phyloP scores from a whole-genome alignment of 2,329 filamentous ascomycete genomes.

The Pseudogymnoascus sp. region DNA sequence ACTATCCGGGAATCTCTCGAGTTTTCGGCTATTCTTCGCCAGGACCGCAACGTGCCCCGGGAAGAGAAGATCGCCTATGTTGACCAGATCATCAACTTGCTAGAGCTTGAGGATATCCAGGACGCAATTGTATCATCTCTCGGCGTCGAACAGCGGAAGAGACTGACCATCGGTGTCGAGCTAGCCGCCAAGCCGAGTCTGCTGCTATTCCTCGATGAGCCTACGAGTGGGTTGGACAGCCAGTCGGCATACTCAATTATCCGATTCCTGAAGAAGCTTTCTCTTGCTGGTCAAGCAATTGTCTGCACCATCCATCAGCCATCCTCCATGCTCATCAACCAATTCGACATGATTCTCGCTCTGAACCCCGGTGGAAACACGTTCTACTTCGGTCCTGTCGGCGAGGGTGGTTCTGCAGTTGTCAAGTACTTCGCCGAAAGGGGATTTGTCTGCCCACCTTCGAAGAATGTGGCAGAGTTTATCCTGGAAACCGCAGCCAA shows the following conservation, averaged over 20 bases:
- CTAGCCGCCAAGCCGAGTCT: constrained; percentile 48
- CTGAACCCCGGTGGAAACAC: constrained; percentile 56
- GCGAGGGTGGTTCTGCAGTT: constrained; percentile 46
- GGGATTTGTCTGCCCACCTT: constrained; percentile 42
- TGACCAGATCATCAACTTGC: constrained; percentile 60
- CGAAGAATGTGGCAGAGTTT: constrained; percentile 43
- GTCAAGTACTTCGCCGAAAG: constrained; percentile 55
- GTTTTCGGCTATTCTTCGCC: constrained; percentile 82
- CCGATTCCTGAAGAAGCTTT: constrained; percentile 52
- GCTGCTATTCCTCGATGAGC: constrained; percentile 54
- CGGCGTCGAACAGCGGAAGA: constrained; percentile 53
- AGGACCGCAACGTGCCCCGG: constrained; percentile 61
- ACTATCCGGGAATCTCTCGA: constrained; percentile 83
- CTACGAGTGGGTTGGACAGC: constrained; percentile 52
- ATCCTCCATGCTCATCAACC: constrained; percentile 42
- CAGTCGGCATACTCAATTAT: constrained; percentile 57
- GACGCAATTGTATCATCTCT: constrained; percentile 55
- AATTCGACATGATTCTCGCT: constrained; percentile 54
- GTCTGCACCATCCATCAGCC: constrained; percentile 49
- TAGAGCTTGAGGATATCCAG: constrained; percentile 59
- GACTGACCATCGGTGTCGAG: constrained; percentile 52
- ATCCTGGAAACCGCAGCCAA: constrained; percentile 25
- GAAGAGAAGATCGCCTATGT: constrained; percentile 78
- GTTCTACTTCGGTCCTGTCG: constrained; percentile 62
- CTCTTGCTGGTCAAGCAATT: constrained; percentile 44